Conservation (phyloP, 495 filamentous ascomycete species). For the Talaromyces ruber region DNA sequence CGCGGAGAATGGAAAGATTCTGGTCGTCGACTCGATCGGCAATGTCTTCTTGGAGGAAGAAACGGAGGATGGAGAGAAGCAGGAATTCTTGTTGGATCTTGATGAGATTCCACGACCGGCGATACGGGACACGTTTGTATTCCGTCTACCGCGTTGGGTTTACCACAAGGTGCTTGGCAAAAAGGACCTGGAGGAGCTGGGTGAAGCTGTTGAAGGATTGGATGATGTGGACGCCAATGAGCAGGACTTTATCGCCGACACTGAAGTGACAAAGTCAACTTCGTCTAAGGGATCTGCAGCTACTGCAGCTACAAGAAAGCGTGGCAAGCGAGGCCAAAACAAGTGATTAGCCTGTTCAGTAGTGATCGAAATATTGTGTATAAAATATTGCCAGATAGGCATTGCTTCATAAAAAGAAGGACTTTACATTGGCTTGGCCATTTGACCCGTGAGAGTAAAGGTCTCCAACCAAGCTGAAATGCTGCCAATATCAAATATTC, state of each 20-base stretch:
- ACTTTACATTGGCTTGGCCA: neutral
- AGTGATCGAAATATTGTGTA: neutral
- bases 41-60: constrained; percentile 90
- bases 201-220: neutral
- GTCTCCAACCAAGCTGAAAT: neutral
- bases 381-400: neutral
- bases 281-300: neutral
- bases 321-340: constrained; percentile 4
- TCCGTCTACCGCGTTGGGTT: constrained; percentile 57
- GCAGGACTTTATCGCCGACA: neutral
- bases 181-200: neutral
- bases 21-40: constrained; percentile 85
- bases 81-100: constrained; percentile 77
- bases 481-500: neutral
- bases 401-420: neutral
- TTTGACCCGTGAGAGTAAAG: neutral
- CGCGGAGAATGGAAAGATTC: constrained; percentile 88
- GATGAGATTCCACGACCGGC: constrained; percentile 59
- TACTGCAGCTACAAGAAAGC: neutral
- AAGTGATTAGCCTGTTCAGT: neutral
- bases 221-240: neutral
- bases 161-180: constrained; percentile 36
- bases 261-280: neutral
- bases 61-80: constrained; percentile 71
- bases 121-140: constrained; percentile 60